phyloP scores from a whole-genome alignment of 2,329 filamentous ascomycete genomes.

The Xylaria arbuscula region DNA sequence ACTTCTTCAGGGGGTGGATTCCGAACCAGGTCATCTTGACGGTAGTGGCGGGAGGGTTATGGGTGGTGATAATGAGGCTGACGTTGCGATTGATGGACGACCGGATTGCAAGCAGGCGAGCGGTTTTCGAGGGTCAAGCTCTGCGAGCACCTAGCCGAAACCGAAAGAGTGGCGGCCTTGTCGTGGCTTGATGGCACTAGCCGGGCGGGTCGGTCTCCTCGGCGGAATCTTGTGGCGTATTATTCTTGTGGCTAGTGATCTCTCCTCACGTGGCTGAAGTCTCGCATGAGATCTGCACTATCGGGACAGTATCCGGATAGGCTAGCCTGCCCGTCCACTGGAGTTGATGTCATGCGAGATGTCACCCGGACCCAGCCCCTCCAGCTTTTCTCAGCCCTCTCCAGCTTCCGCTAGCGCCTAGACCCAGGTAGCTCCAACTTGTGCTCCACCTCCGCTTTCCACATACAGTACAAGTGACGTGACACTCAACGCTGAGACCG shows the following conservation, averaged over 20 bases:
- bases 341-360: constrained; percentile 35
- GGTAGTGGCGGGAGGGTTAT: constrained; percentile 49
- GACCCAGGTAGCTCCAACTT: constrained; percentile 21
- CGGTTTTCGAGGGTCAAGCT: constrained; percentile 48
- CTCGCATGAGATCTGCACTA: constrained; percentile 5
- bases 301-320: background rate
- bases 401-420: constrained; percentile 9
- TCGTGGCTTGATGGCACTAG: constrained; percentile 17
- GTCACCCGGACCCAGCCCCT: background rate
- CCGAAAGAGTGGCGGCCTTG: constrained; percentile 27
- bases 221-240: background rate
- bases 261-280: background rate
- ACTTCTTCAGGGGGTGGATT: constrained; percentile 76
- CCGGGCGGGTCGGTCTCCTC: background rate
- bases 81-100: constrained; percentile 34
- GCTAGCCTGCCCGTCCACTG: background rate
- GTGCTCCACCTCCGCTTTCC: constrained; percentile 32
- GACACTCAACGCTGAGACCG: constrained; percentile 39
- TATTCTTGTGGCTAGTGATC: constrained; percentile 7
- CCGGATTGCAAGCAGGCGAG: constrained; percentile 38
- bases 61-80: constrained; percentile 53
- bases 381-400: constrained; percentile 13
- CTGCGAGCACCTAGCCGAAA: constrained; percentile 32
- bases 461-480: constrained; percentile 23
- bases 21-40: constrained; percentile 81